These are phyloP conservation scores for Leucaena leucocephala DNA, from an alignment of 306 rosid species.

Conservation along the genomic window DNA sequence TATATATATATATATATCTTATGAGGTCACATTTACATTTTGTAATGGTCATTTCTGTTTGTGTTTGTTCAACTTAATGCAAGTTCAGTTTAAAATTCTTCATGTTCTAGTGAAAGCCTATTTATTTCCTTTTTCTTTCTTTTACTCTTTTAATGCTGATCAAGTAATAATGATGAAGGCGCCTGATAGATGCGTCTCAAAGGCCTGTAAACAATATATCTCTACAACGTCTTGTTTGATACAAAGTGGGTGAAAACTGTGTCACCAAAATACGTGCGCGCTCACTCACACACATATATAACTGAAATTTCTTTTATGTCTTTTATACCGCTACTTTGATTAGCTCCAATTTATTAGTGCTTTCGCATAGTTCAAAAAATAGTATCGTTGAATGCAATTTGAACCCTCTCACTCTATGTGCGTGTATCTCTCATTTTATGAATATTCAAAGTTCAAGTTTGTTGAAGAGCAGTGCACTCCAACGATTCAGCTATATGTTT, in stretches of 20 bases:
- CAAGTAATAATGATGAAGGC: neutral
- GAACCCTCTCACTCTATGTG: neutral
- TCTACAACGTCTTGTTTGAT: too few species aligned
- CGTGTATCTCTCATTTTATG: too few species aligned
- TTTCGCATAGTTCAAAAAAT: neutral
- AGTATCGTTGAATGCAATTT: neutral
- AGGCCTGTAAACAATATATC: too few species aligned
- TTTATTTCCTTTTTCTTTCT: neutral
- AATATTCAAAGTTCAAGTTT: too few species aligned
- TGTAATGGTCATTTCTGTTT: neutral
- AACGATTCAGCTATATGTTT: too few species aligned
- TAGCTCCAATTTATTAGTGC: neutral
- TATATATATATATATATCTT: neutral
- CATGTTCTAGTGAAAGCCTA: neutral
- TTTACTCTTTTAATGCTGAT: neutral
- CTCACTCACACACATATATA: too few species aligned
- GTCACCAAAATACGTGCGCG: too few species aligned
- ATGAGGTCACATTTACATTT: neutral
- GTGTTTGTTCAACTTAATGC: neutral
- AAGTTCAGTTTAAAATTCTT: neutral
- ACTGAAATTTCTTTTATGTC: too few species aligned
- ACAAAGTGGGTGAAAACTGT: too few species aligned
- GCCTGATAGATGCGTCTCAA: too few species aligned
- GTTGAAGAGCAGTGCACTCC: neutral
- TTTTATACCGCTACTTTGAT: too few species aligned